These are phyloP conservation scores for Parachaetomium inaequale DNA, from an alignment of 495 filamentous ascomycete genomes.

Conservation along the genomic window DNA sequence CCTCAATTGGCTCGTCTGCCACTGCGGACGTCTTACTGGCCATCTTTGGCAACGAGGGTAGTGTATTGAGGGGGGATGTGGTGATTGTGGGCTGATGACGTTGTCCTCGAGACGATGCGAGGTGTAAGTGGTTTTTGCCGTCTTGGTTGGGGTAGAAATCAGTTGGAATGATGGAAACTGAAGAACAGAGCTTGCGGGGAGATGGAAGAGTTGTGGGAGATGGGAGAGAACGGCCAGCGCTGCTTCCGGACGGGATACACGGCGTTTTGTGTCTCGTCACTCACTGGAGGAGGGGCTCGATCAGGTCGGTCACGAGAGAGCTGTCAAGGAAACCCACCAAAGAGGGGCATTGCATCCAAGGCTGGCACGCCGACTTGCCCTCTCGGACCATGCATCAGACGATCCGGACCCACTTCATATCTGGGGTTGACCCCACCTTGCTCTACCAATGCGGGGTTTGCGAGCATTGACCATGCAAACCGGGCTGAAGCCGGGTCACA, in stretches of 20 bases:
- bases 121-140: slow-evolving; percentile 9
- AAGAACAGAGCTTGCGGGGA: background rate
- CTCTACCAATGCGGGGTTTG: slow-evolving; percentile 18
- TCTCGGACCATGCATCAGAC: slow-evolving; percentile 24
- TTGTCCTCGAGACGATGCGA: slow-evolving; percentile 11
- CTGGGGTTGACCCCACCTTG: slow-evolving; percentile 15
- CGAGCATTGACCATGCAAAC: slow-evolving; percentile 18
- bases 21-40: slow-evolving; percentile 47
- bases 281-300: slow-evolving; percentile 11
- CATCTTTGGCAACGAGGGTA: slow-evolving; percentile 39
- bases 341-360: slow-evolving; percentile 19
- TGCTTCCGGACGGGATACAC: slow-evolving; percentile 2
- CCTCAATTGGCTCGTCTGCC: slow-evolving; percentile 49
- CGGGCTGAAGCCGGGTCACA: slow-evolving; percentile 17
- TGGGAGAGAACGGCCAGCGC: background rate
- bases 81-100: slow-evolving; percentile 15
- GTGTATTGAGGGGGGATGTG: background rate
- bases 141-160: background rate
- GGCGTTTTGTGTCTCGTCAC: slow-evolving; percentile 17
- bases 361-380: background rate
- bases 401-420: slow-evolving; percentile 12
- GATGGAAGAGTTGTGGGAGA: slow-evolving; percentile 5
- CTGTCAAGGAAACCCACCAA: slow-evolving; percentile 18
- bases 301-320: slow-evolving; percentile 26
- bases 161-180: background rate